phyloP scores from a whole-genome alignment of 768 basidiomycete species.

The Pleurotus cornucopiae region DNA sequence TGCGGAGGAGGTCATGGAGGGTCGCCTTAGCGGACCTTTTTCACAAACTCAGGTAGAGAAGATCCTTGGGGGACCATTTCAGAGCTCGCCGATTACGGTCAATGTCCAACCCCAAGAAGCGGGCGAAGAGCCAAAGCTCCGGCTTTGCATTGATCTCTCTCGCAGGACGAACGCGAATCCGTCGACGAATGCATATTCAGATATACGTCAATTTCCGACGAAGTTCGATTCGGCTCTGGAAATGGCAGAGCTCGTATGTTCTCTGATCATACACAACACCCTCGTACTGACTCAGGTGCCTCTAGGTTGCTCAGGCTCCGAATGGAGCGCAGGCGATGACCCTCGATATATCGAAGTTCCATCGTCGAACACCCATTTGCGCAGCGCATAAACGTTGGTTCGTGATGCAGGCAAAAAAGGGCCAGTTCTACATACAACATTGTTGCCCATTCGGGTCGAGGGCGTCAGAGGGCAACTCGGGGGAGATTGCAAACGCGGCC shows the following conservation, averaged over 20 bases:
- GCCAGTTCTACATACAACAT: constrained; percentile 16
- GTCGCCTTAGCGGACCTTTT: constrained; percentile 16
- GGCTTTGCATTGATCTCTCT: constrained; percentile 16
- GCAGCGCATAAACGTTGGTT: constrained; percentile 30
- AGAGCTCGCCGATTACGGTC: constrained; percentile 15
- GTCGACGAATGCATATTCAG: constrained; percentile 18
- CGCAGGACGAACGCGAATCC: constrained; percentile 9
- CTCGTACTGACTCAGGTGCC: neutral
- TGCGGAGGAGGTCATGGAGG: constrained; percentile 4
- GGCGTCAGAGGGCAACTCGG: constrained; percentile 15
- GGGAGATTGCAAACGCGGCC: constrained; percentile 12
- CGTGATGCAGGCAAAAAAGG: constrained; percentile 12
- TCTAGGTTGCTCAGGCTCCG: constrained; percentile 26
- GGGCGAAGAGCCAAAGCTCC: constrained; percentile 17
- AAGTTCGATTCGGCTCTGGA: constrained; percentile 16
- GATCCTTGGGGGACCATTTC: constrained; percentile 20
- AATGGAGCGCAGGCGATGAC: constrained; percentile 25
- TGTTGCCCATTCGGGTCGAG: constrained; percentile 15
- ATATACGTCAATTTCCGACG: constrained; percentile 19
- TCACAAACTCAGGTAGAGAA: constrained; percentile 14
- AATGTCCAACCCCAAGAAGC: constrained; percentile 11
- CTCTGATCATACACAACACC: constrained; percentile 10
- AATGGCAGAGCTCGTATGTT: constrained; percentile 14
- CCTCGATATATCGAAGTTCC: constrained; percentile 28
- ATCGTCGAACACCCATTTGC: constrained; percentile 26